These are phyloP conservation scores for Leccinum obscurum DNA, from an alignment of 768 basidiomycete genomes.

Conservation along the genomic window DNA sequence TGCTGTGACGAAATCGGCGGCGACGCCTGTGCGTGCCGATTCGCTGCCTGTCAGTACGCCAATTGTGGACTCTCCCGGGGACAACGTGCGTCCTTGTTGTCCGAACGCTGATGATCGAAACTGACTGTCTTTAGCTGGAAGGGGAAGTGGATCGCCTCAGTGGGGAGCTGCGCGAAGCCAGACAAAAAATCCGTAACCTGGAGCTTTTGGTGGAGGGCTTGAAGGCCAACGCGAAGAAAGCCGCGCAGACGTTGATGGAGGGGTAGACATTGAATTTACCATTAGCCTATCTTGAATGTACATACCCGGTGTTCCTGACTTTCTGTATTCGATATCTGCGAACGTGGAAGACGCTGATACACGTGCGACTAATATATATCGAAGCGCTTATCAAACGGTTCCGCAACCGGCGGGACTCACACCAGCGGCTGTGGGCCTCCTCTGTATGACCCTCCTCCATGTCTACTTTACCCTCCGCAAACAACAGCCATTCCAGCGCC, in stretches of 20 bases:
- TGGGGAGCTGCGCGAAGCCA: neutral
- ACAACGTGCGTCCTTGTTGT: neutral
- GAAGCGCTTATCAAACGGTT: too few relatives aligned
- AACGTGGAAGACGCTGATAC: constrained; percentile 2
- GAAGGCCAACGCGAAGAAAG: neutral
- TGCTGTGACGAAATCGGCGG: constrained; percentile 26
- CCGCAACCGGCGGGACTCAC: too few relatives aligned
- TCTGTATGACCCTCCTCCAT: constrained; percentile 75
- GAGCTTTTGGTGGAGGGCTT: neutral
- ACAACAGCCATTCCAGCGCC: too few relatives aligned
- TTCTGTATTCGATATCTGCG: too few relatives aligned
- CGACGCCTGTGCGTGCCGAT: neutral
- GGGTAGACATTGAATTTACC: neutral
- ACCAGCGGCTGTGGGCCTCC: too few relatives aligned
- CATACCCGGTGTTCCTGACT: too few relatives aligned
- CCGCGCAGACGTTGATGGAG: neutral
- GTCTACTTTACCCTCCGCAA: constrained; percentile 68
- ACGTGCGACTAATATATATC: neutral
- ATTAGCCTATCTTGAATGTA: too few relatives aligned
- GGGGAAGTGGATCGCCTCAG: neutral
- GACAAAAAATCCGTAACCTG: neutral
- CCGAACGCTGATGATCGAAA: neutral
- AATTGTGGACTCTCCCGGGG: neutral
- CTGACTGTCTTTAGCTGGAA: neutral
- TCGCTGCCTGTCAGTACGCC: neutral